Conservation (phyloP, 1,139 yeast species). For the Sugiyamaella sp. region DNA sequence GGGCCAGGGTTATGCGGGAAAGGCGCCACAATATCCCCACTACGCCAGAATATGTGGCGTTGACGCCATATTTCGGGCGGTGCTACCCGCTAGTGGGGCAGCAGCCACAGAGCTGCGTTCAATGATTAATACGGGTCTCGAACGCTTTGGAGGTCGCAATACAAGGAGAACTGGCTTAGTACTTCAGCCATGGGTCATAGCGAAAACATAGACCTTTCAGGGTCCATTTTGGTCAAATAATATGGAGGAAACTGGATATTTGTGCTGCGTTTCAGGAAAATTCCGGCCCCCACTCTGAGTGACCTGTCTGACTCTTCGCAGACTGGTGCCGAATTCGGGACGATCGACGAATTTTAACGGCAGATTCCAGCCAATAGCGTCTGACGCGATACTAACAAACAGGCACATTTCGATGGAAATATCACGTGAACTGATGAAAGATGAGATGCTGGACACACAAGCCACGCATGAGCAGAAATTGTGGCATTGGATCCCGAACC, state of each 20-base stretch:
- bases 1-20: no score
- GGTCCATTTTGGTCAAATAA: no score
- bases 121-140: no score
- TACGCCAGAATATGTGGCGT: slow-evolving; percentile 1
- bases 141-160: no score
- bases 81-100: not conserved
- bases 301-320: not conserved
- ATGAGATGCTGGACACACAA: slow-evolving; percentile 14
- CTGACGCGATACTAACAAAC: slow-evolving; percentile 1
- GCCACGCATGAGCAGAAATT: slow-evolving; percentile 15
- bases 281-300: not conserved
- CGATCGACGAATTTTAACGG: slow-evolving; percentile 3
- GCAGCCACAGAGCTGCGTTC: not conserved
- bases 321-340: slow-evolving; percentile 1
- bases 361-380: slow-evolving; percentile 6
- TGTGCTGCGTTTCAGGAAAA: not conserved
- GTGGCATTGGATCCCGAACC: slow-evolving; percentile 10
- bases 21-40: not conserved
- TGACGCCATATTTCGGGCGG: not conserved
- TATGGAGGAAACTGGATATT: not conserved
- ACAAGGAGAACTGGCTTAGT: no score
- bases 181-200: not conserved
- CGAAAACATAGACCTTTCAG: no score
- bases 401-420: not conserved
- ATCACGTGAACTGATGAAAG: slow-evolving; percentile 19